Conservation (phyloP, 768 basidiomycete genomes). For the Lentinula boryana region DNA sequence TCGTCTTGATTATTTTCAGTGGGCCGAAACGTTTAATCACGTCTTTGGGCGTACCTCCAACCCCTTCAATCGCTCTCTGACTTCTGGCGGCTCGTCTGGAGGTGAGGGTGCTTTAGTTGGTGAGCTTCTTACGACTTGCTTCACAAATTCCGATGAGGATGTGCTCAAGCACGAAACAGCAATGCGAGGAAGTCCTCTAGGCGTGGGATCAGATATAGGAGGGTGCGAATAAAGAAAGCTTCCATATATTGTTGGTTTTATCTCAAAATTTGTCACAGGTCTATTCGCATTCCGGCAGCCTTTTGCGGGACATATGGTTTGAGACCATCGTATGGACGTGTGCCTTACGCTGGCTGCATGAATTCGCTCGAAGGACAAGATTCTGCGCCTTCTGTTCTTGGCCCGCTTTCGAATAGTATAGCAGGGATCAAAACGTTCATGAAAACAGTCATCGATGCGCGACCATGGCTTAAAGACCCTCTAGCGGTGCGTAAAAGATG, state of each 20-base stretch:
- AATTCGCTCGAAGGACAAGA: conserved; percentile 72
- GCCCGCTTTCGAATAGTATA: conserved; percentile 59
- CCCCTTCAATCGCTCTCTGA: conserved; percentile 66
- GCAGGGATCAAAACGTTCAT: conserved; percentile 61
- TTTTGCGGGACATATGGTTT: conserved; percentile 70
- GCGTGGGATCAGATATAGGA: conserved; percentile 78
- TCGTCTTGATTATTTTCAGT: conserved; percentile 31
- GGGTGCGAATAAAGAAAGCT: conserved; percentile 36
- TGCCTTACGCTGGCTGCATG: conserved; percentile 63
- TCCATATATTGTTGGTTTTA: not conserved
- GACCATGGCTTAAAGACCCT: conserved; percentile 69
- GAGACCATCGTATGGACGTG: conserved; percentile 59
- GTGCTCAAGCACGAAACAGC: conserved; percentile 17
- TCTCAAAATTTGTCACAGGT: conserved; percentile 29
- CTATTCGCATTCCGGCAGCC: conserved; percentile 62
- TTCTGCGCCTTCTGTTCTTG: conserved; percentile 64
- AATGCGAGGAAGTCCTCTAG: conserved; percentile 36
- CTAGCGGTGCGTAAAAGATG: conserved; percentile 50
- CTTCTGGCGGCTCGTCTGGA: conserved; percentile 77
- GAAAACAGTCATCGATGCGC: conserved; percentile 49
- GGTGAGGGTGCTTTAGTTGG: conserved; percentile 80
- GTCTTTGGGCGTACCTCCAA: conserved; percentile 77
- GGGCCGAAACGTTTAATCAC: conserved; percentile 72
- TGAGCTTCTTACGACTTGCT: conserved; percentile 11
- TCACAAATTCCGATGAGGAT: not conserved